These are phyloP conservation scores for Coemansia sp. DNA, from an alignment of 192 early-diverging fungal species.

Conservation along the genomic window DNA sequence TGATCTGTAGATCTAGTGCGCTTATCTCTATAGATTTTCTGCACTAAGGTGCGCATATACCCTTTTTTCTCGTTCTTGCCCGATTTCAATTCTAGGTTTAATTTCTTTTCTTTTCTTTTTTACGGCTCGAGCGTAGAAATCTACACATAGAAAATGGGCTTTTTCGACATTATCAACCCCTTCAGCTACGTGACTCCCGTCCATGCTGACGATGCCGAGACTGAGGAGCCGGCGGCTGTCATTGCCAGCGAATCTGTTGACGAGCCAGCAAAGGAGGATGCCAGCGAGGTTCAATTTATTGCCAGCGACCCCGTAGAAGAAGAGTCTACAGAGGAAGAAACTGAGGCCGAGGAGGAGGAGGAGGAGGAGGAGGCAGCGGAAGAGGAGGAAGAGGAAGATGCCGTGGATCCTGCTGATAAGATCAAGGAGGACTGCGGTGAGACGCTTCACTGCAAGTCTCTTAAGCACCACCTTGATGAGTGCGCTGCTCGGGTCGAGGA, in stretches of 20 bases:
- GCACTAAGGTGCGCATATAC: background rate
- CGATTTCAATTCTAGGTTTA: background rate
- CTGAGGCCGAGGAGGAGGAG: slow-evolving; percentile 17
- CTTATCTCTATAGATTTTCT: slow-evolving; percentile 11
- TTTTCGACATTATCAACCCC: slow-evolving; percentile 52
- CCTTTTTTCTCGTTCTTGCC: background rate
- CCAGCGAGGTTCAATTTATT: slow-evolving; percentile 4
- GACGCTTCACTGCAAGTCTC: slow-evolving; percentile 60
- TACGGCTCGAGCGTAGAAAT: background rate
- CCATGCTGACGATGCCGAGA: slow-evolving; percentile 61
- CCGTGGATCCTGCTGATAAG: slow-evolving; percentile 39
- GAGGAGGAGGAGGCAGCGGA: slow-evolving; percentile 21
- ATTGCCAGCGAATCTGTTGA: slow-evolving; percentile 12
- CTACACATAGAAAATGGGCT: slow-evolving; percentile 28
- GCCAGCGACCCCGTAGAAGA: slow-evolving; percentile 50
- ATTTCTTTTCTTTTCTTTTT: background rate
- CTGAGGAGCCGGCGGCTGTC: slow-evolving; percentile 2
- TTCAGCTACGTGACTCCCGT: slow-evolving; percentile 63
- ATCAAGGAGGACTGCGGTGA: slow-evolving; percentile 56
- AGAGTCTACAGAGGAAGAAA: slow-evolving; percentile 18
- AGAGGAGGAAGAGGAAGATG: slow-evolving; percentile 39
- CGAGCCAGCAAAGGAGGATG: background rate
- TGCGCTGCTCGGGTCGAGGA: slow-evolving; percentile 75
- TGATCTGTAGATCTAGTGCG: slow-evolving; percentile 2
- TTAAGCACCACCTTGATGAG: slow-evolving; percentile 76